Percentiles rank a stretch among this genome's conserved stretches.
phyloP scores from a whole-genome alignment of 345 rosid species.

The Arabidopsis thaliana region TAIR10.1 NC_003071.7:7865501-7866000 shows the following conservation, averaged over 20 bases:
- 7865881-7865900: constrained; percentile 73
- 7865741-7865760: constrained; percentile 78
- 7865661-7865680: constrained; percentile 36
- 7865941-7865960: constrained; percentile 67
- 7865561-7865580: constrained; percentile 44
- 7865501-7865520: constrained; percentile 80
- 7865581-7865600: constrained; percentile 46
- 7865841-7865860: constrained; percentile 61
- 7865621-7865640: constrained; percentile 56
- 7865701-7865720: constrained; percentile 45
- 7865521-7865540: constrained; percentile 49
- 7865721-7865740: constrained; percentile 85
- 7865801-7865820: constrained; percentile 76
- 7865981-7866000: constrained; percentile 46
- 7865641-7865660: constrained; percentile 39
- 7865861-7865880: constrained; percentile 70
- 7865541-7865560: constrained; percentile 43
- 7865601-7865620: constrained; percentile 49
- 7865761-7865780: constrained; percentile 77
- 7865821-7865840: constrained; percentile 67
- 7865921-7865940: constrained; percentile 90
- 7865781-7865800: constrained; percentile 64
- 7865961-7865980: constrained; percentile 51
- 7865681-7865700: constrained; percentile 23
- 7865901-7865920: constrained; percentile 62